These are phyloP conservation scores for Typha latifolia DNA, from an alignment of 176 grass and related monocot species.

Conservation along the genomic window DNA sequence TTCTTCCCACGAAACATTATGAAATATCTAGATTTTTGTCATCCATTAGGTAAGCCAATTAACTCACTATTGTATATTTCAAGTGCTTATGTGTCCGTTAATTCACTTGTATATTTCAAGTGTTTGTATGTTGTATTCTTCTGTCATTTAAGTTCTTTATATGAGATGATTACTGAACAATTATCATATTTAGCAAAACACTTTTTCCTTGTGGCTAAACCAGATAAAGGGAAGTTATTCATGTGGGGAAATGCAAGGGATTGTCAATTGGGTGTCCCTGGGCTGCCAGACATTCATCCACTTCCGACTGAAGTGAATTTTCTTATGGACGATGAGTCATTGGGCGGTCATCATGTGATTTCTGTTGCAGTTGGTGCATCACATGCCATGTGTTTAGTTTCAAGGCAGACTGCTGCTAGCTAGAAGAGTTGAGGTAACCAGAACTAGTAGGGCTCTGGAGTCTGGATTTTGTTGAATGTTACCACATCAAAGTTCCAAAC, in stretches of 20 bases:
- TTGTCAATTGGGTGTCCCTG: constrained; percentile 74
- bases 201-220: constrained; percentile 18
- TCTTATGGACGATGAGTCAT: constrained; percentile 44
- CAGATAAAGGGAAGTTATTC: constrained; percentile 68
- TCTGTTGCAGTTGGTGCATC: constrained; percentile 74
- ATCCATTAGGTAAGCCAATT: no score
- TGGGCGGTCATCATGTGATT: constrained; percentile 44
- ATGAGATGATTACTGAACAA: constrained; percentile 3
- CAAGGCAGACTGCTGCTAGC: constrained; percentile 27
- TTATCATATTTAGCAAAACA: constrained; percentile 13
- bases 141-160: no score
- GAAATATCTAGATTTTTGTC: no score
- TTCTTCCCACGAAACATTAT: no score
- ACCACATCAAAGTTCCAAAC: no score
- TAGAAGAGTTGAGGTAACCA: neutral
- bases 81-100: no score
- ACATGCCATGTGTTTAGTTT: constrained; percentile 85
- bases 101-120: no score
- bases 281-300: constrained; percentile 53
- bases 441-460: neutral
- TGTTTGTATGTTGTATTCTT: no score
- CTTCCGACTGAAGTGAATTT: constrained; percentile 80
- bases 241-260: constrained; percentile 99
- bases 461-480: no score
- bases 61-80: no score